phyloP scores from a whole-genome alignment of 306 rosid species.

The Cicer chorassanicum region DNA sequence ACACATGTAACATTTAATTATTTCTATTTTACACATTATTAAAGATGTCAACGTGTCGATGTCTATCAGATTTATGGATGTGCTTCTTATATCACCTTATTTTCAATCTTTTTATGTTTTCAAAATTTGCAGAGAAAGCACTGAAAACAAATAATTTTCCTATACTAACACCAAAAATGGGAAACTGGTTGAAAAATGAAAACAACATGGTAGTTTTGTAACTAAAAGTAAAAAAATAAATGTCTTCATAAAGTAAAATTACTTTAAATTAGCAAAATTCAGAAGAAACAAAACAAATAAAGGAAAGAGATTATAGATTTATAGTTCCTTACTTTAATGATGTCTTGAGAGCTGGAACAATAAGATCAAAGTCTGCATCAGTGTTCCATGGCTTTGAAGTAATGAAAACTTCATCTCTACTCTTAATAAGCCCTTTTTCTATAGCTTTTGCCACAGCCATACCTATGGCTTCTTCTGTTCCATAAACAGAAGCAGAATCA shows the following conservation, averaged over 20 bases:
- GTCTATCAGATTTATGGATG: too few relatives aligned
- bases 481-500: slow-evolving; percentile 54
- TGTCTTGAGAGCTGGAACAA: slow-evolving; percentile 59
- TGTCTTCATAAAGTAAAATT: too few relatives aligned
- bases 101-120: neutral
- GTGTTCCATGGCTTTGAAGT: slow-evolving; percentile 64
- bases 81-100: neutral
- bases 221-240: neutral
- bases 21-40: too few relatives aligned
- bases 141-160: neutral
- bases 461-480: slow-evolving; percentile 57
- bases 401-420: slow-evolving; percentile 62
- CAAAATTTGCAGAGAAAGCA: neutral
- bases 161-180: neutral
- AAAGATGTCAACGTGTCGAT: too few relatives aligned
- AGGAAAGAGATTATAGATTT: neutral
- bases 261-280: too few relatives aligned
- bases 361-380: slow-evolving; percentile 56
- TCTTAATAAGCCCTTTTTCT: slow-evolving; percentile 52
- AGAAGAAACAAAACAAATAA: neutral
- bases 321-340: slow-evolving; percentile 55
- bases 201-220: neutral
- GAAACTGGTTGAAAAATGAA: neutral
- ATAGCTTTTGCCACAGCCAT: slow-evolving; percentile 48
- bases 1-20: too few relatives aligned